These are phyloP conservation scores for Citrullus colocynthis DNA, from an alignment of 306 rosid species.

Conservation along the genomic window DNA sequence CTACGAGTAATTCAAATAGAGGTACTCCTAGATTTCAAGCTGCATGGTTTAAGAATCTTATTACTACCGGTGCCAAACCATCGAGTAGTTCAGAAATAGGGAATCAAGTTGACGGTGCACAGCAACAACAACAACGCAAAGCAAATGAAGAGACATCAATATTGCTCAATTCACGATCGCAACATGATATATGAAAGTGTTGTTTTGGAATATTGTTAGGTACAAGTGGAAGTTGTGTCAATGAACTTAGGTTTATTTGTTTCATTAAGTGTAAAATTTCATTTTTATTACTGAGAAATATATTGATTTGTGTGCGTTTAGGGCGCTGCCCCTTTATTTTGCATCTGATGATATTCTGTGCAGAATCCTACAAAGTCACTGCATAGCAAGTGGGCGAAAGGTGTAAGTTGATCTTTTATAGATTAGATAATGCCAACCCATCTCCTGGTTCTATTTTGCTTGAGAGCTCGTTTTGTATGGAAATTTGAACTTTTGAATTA, in stretches of 20 bases:
- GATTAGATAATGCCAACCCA: neutral
- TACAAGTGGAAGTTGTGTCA: slow-evolving; percentile 17
- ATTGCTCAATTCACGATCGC: slow-evolving; percentile 22
- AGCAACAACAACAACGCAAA: slow-evolving; percentile 4
- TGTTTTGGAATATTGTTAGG: slow-evolving; percentile 12
- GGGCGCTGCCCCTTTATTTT: neutral
- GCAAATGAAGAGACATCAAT: slow-evolving; percentile 26
- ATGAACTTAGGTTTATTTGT: slow-evolving; percentile 30
- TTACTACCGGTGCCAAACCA: slow-evolving; percentile 79
- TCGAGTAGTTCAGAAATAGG: slow-evolving; percentile 64
- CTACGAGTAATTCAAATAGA: slow-evolving; percentile 55
- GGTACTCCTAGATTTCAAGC: slow-evolving; percentile 64
- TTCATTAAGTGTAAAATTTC: slow-evolving; percentile 44
- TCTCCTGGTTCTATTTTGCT: neutral
- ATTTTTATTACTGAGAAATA: slow-evolving; percentile 27
- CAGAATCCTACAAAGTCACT: neutral
- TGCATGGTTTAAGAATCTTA: slow-evolving; percentile 71
- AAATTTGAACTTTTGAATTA: no score
- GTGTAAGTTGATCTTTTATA: neutral
- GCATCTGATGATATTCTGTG: neutral
- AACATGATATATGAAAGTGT: slow-evolving; percentile 26
- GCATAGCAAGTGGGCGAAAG: neutral
- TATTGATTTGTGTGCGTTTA: neutral
- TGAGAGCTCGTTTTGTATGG: neutral
- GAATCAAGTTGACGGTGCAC: slow-evolving; percentile 33